These are phyloP conservation scores for Ilyonectria sp. DNA, from an alignment of 2,329 filamentous ascomycete genomes.

Conservation along the genomic window DNA sequence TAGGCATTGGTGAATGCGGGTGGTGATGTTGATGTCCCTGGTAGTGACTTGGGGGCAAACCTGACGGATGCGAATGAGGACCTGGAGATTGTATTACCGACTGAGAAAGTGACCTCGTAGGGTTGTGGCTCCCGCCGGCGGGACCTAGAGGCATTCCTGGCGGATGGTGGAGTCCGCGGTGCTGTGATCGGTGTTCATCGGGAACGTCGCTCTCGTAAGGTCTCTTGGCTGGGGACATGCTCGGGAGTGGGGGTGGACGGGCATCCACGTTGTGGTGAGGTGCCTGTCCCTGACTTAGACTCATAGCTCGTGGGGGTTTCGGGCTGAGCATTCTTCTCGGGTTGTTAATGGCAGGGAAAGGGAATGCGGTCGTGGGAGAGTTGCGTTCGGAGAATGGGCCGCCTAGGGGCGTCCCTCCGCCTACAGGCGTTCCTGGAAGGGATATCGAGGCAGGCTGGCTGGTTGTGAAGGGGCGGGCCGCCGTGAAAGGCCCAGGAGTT, in stretches of 20 bases:
- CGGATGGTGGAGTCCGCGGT: constrained; percentile 46
- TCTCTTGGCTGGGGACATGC: constrained; percentile 51
- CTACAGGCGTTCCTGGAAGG: constrained; percentile 53
- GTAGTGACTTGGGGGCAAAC: constrained; percentile 39
- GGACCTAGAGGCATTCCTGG: constrained; percentile 43
- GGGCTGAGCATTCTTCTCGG: constrained; percentile 53
- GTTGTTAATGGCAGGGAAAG: constrained; percentile 50
- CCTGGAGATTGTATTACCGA: constrained; percentile 47
- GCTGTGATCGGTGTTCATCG: constrained; percentile 47
- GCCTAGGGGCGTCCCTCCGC: constrained; percentile 46
- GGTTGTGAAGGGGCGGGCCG: constrained; percentile 44
- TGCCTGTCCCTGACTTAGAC: constrained; percentile 44
- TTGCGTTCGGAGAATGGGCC: constrained; percentile 51
- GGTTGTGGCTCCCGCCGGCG: constrained; percentile 42
- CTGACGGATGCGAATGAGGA: constrained; percentile 44
- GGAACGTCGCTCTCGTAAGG: constrained; percentile 49
- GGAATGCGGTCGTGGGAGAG: constrained; percentile 51
- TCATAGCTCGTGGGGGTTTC: constrained; percentile 49
- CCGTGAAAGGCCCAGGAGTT: constrained; percentile 42
- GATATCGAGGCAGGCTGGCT: constrained; percentile 52
- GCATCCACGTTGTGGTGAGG: constrained; percentile 44
- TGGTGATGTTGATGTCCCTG: constrained; percentile 36
- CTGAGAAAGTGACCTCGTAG: constrained; percentile 56
- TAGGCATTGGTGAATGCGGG: constrained; percentile 28
- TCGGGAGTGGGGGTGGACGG: constrained; percentile 40